Evolutionary conservation across 2,329 filamentous ascomycete genomes (phyloP).

Genomic region (Stagonosporopsis vannaccii): DNA sequence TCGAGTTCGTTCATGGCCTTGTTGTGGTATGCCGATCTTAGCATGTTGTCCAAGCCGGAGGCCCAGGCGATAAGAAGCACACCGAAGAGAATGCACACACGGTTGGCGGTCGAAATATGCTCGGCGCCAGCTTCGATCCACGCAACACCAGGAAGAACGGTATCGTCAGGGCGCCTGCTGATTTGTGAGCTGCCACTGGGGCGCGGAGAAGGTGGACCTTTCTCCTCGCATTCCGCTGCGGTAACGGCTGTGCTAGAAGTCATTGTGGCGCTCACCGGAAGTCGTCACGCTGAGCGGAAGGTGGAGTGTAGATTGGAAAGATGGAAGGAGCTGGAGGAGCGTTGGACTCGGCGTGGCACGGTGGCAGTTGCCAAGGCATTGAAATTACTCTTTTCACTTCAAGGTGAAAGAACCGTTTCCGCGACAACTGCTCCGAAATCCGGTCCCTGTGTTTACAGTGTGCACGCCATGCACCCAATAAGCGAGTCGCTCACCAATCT

Average conservation of each 20-base stretch:
- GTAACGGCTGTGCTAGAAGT: neutral
- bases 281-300: neutral
- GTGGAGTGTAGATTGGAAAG: no score
- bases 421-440: neutral
- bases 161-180: neutral
- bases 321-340: neutral
- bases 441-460: neutral
- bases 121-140: conserved; percentile 65
- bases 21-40: conserved; percentile 59
- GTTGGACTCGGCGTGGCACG: no score
- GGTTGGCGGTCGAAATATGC: conserved; percentile 61
- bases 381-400: neutral
- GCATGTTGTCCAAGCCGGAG: conserved; percentile 62
- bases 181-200: neutral
- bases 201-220: neutral
- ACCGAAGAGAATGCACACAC: conserved; percentile 65
- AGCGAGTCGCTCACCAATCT: neutral
- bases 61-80: conserved; percentile 70
- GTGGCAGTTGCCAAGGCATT: neutral
- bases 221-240: neutral
- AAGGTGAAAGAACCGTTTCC: neutral
- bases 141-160: conserved; percentile 60
- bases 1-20: conserved; percentile 61
- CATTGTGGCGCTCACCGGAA: neutral
- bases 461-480: neutral